phyloP scores from a whole-genome alignment of 495 filamentous ascomycete species.

The Rostrohypoxylon terebratum region DNA sequence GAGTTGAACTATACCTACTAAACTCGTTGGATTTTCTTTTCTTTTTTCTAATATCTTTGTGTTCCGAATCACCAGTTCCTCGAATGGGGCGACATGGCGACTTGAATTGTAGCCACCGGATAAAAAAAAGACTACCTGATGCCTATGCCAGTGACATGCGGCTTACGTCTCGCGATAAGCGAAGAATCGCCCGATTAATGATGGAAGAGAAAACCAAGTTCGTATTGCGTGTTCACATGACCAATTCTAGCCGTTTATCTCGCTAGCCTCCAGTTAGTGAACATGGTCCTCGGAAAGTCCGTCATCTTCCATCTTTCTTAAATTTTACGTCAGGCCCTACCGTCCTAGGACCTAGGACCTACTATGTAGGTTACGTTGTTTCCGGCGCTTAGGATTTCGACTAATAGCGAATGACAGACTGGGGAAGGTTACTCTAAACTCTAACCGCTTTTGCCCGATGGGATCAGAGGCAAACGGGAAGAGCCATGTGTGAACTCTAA shows the following conservation, averaged over 20 bases:
- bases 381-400: background rate
- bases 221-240: conserved; percentile 42
- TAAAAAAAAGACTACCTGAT: background rate
- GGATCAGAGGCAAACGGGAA: background rate
- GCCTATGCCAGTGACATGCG: too few species aligned
- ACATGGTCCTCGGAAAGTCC: conserved; percentile 23
- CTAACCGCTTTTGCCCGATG: conserved; percentile 8
- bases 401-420: background rate
- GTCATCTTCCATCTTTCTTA: conserved; percentile 10
- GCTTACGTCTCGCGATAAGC: conserved; percentile 27
- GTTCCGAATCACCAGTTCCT: background rate
- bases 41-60: background rate
- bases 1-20: background rate
- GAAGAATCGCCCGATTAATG: conserved; percentile 16
- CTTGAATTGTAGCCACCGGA: background rate
- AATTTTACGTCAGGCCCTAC: background rate
- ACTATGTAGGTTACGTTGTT: too few species aligned
- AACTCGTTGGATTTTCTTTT: background rate
- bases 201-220: conserved; percentile 19
- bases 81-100: background rate
- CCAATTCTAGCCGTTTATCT: background rate
- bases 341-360: too few species aligned
- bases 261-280: background rate
- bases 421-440: conserved; percentile 4
- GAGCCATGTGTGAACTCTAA: conserved; percentile 28